phyloP scores from a whole-genome alignment of 225 moss, liverwort and hornwort species.

The Physcomitrium patens region DNA sequence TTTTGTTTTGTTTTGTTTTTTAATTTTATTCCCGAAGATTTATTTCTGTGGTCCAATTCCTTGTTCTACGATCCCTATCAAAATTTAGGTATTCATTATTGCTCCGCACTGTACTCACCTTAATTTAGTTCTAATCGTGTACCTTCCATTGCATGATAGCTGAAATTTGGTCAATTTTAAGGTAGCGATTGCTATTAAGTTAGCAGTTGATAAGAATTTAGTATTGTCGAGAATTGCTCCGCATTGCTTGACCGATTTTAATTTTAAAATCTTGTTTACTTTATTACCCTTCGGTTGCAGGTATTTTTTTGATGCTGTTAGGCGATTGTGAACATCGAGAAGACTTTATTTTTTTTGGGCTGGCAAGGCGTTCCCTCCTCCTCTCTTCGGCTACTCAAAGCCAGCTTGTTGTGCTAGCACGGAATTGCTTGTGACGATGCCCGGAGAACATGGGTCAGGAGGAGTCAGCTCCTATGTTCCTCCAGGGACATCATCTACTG shows the following conservation, averaged over 20 bases:
- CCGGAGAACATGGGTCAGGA: conserved; percentile 33
- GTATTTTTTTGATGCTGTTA: background rate
- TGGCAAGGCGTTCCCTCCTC: background rate
- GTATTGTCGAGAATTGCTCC: background rate
- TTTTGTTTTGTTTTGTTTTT: too few relatives aligned
- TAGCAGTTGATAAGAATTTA: conserved; percentile 10
- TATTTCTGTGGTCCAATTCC: too few relatives aligned
- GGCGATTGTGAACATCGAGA: conserved; percentile 7
- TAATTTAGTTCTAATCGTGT: background rate
- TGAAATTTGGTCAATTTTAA: conserved; percentile 4
- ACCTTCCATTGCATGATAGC: conserved; percentile 1
- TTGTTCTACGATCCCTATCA: too few relatives aligned
- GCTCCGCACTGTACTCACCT: background rate
- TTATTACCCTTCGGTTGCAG: conserved; percentile 26
- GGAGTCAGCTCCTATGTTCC: conserved; percentile 31
- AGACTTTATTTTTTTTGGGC: background rate
- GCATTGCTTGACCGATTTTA: conserved; percentile 8
- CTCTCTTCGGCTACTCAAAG: conserved; percentile 6
- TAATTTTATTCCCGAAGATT: too few relatives aligned
- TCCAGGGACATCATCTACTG: conserved; percentile 29
- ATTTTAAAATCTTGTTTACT: background rate
- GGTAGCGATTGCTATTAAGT: background rate
- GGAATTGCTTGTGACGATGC: conserved; percentile 29
- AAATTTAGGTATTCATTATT: background rate
- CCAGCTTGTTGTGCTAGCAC: background rate